Evolutionary conservation across 2,329 filamentous ascomycete species (phyloP), one percentile per base, ranked within the genome.

Genomic region (Tolypocladium ovalisporum): DNA sequence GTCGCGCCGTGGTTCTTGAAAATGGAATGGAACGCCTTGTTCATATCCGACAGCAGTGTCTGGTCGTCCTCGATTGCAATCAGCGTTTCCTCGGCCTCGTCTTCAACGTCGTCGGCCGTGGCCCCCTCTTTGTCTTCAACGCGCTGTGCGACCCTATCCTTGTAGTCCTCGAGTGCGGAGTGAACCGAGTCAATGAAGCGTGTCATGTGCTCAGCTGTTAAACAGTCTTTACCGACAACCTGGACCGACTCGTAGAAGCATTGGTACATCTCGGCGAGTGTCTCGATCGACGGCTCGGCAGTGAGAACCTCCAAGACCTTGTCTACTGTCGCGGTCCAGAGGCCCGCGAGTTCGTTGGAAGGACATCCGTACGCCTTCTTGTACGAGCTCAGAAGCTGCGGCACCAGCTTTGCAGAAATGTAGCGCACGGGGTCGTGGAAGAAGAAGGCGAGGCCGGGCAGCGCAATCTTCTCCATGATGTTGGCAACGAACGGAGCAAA

Each of bases 231-330:
- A 59, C 93, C 93, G 62, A 96, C 84, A 27, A 97, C 92, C 75
- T 97, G 93, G 9, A 99, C 86, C 32, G 90, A 96, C 72, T 99
- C 94, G 72, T 99, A 99, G 78, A 99, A 99, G 77, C 94, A 99
- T 73, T 97, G 93, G 74, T 97, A 99, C 90, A 99, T 97, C 75
- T 97, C 94, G 1, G 94, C 93, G 52, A 99, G 81, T 0, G 94
- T 96, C 66, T 99, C 94, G 59, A 99, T 92, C 1, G 92, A 91
- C 24, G 94, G 93, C 75, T 99, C 94, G 0, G 92, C 92, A 60
- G 87, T 90, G 42, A 99, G 81, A 1, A 97, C 92, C 71, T 97
- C 94, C 13, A 99, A 84, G 39, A 97, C 82, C 75, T 96, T 97
- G 66, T 90, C 88, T 12, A 94, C 86, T 4, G 92, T 95, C 57